Percentiles rank a stretch among this genome's conserved stretches.
phyloP scores from a whole-genome alignment of 352 stramenopile genomes.

The Phytophthora nicotianae region DNA sequence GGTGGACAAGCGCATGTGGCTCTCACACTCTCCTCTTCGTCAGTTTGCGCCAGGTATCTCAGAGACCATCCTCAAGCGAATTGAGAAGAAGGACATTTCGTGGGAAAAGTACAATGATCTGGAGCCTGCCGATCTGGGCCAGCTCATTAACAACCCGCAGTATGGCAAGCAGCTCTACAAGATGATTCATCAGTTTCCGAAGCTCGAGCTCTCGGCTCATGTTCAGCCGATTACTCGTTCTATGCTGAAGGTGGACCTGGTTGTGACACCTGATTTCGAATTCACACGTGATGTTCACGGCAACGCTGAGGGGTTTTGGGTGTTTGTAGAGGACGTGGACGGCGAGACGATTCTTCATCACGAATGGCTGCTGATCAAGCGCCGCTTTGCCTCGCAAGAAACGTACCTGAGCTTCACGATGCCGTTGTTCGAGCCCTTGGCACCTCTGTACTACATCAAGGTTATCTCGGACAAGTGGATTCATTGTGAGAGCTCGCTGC shows the following conservation, averaged over 20 bases:
- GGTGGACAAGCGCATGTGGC: constrained; percentile 98
- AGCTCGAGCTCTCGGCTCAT: constrained; percentile 95
- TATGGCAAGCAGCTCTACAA: constrained; percentile 98
- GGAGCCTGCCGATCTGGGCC: constrained; percentile 96
- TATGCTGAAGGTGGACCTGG: constrained; percentile 96
- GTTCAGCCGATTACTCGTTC: constrained; percentile 99
- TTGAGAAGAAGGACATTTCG: constrained; percentile 99
- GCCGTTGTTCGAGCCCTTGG: constrained; percentile 97
- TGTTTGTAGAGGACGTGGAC: constrained; percentile 99
- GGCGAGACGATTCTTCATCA: constrained; percentile 98
- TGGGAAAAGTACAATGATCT: constrained; percentile 99
- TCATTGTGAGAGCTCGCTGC: constrained; percentile 95
- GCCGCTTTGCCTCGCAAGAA: constrained; percentile 79
- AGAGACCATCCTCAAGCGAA: constrained; percentile 95
- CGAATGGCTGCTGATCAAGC: constrained; percentile 96
- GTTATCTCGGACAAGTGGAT: constrained; percentile 99
- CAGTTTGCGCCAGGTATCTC: constrained; percentile 95
- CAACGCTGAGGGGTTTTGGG: constrained; percentile 96
- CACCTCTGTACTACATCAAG: constrained; percentile 98
- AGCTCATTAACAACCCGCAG: constrained; percentile 97
- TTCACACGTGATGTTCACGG: constrained; percentile 97
- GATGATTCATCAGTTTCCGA: constrained; percentile 98
- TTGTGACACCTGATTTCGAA: constrained; percentile 97
- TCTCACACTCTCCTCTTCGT: constrained; percentile 96
- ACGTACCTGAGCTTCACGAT: constrained; percentile 95